phyloP scores from a whole-genome alignment of 495 filamentous ascomycete species.

The Tuber umbilicatum region DNA sequence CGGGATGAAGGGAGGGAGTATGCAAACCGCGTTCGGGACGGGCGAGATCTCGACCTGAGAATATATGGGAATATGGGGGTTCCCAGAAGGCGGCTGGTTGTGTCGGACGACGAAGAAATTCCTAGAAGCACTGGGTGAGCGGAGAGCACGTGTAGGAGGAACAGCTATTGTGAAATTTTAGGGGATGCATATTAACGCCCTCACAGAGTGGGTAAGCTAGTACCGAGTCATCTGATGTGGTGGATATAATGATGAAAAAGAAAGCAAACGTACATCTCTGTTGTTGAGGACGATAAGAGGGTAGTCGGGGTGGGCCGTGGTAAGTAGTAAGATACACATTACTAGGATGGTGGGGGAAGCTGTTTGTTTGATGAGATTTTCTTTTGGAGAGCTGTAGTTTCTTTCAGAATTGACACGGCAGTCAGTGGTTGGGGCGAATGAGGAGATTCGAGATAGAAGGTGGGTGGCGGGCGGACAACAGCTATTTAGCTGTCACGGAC shows the following conservation, averaged over 20 bases:
- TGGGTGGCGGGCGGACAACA: not conserved
- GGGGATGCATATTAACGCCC: not conserved
- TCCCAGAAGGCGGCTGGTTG: slow-evolving; percentile 78
- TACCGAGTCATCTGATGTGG: not conserved
- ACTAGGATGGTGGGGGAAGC: not conserved
- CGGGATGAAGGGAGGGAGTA: slow-evolving; percentile 36
- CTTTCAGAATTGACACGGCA: slow-evolving; percentile 4
- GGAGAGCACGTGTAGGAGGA: slow-evolving; percentile 3
- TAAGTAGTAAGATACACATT: slow-evolving; percentile 92
- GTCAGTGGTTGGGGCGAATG: slow-evolving; percentile 1
- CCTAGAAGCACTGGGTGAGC: slow-evolving; percentile 45
- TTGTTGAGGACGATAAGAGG: slow-evolving; percentile 86
- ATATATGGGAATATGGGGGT: slow-evolving; percentile 53
- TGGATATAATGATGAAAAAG: not conserved
- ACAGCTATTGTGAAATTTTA: not conserved
- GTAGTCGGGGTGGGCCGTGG: slow-evolving; percentile 85
- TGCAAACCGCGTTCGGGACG: slow-evolving; percentile 46
- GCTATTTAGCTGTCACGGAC: slow-evolving; percentile 2
- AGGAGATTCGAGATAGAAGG: not conserved
- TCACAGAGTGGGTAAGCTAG: slow-evolving; percentile 15
- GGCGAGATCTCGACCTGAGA: slow-evolving; percentile 63
- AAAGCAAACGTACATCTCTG: slow-evolving; percentile 60
- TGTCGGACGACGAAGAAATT: slow-evolving; percentile 87
- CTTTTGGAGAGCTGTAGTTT: not conserved
- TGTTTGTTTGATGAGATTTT: not conserved